These are phyloP conservation scores for Tinospora cordifolia DNA, from an alignment of 164 flowering plant genomes.

Conservation along the genomic window DNA sequence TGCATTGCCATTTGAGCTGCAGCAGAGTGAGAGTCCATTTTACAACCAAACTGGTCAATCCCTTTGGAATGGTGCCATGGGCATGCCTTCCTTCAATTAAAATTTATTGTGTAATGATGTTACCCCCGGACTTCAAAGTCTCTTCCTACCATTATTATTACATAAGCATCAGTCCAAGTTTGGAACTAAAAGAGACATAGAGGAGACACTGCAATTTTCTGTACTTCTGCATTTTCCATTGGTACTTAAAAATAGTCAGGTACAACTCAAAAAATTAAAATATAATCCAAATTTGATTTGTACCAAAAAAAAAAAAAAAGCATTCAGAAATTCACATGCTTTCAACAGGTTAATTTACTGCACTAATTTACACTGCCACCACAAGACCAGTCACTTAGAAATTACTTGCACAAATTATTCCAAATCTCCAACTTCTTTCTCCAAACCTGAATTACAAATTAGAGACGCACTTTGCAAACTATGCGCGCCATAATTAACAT, in stretches of 20 bases:
- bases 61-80: constrained; percentile 20
- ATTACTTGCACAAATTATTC: neutral
- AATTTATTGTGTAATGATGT: neutral
- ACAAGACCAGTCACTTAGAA: too few relatives aligned
- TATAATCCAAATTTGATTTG: too few relatives aligned
- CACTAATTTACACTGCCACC: too few relatives aligned
- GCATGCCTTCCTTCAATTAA: constrained; percentile 20
- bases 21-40: constrained; percentile 14
- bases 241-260: too few relatives aligned
- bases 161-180: neutral
- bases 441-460: neutral
- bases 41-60: constrained; percentile 13
- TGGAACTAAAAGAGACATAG: neutral
- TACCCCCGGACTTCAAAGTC: neutral
- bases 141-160: constrained; percentile 2
- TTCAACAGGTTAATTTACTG: too few relatives aligned
- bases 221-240: neutral
- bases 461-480: neutral
- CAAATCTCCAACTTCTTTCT: neutral
- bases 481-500: neutral
- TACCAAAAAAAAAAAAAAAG: too few relatives aligned
- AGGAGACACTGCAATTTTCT: neutral
- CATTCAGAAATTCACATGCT: too few relatives aligned
- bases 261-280: too few relatives aligned
- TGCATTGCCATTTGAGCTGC: constrained; percentile 21